Conservation (phyloP, 805 yeast species). For the Diddensiella transvaalensis region DNA sequence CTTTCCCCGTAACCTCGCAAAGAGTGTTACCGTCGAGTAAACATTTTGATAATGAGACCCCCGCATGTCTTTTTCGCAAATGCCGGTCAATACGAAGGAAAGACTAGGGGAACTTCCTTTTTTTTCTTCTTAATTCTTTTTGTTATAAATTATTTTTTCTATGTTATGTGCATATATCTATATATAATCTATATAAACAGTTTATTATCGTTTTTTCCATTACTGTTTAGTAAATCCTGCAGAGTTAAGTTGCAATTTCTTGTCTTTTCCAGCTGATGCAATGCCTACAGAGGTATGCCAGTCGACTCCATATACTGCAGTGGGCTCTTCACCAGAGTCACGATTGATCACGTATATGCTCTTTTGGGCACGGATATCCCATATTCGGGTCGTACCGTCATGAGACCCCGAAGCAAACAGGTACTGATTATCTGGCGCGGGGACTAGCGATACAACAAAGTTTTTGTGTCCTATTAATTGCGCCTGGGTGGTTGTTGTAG, state of each 20-base stretch:
- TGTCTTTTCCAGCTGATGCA: constrained; percentile 91
- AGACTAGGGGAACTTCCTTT: neutral
- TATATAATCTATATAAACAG: neutral
- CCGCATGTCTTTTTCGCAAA: too few relatives aligned
- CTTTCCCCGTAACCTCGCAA: constrained; percentile 98
- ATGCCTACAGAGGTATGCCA: constrained; percentile 83
- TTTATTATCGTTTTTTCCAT: neutral
- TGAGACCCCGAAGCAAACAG: constrained; percentile 91
- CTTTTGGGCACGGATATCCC: constrained; percentile 90
- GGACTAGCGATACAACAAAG: constrained; percentile 76
- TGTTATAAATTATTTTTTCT: too few relatives aligned
- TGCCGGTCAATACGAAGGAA: neutral
- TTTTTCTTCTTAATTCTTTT: neutral
- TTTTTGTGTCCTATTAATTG: constrained; percentile 88
- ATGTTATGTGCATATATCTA: neutral
- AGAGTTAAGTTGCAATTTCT: constrained; percentile 78
- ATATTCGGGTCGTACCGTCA: constrained; percentile 90
- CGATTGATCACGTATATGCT: constrained; percentile 80
- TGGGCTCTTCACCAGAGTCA: constrained; percentile 45
- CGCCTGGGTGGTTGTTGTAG: constrained; percentile 51
- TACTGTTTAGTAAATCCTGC: constrained; percentile 11
- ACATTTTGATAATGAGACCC: neutral
- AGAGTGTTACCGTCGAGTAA: constrained; percentile 95
- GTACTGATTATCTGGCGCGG: constrained; percentile 73
- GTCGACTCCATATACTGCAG: constrained; percentile 79